Base-by-base conservation (phyloP, 257 asterid genomes). In the Plantago elongata region DNA sequence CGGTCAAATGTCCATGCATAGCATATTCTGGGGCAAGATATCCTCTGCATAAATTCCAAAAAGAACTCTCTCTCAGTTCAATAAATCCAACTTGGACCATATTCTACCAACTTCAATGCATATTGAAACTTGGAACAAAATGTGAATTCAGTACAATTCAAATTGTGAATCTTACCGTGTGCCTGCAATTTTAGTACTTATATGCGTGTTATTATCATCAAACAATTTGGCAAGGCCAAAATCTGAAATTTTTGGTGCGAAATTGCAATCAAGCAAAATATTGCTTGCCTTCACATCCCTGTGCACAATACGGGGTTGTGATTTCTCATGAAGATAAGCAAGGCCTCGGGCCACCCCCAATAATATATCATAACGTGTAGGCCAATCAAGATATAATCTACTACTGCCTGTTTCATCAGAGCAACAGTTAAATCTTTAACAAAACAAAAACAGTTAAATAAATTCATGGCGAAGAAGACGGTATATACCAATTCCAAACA, bases 181-280 rank as follows among this genome's bases (percentile, higher is more conserved):
- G 68, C 97, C 97, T 11, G 97, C 97, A 69, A 86, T 82, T 64
- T 80, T 83, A 62, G 97, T 84, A 75, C 93, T 84, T 67, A 89
- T 84, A 68, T 89, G 95, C 8, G 94, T 86, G 81, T 66, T 69
- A n/a, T 74, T 82, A 73, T 85, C 94, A 22, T 85, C 89, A 13
- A 78, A 85, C 27, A 85, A 71, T 67, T 82, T 85, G 63, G 94
- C 90, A 83, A 82, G 69, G 13, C 94, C 90, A 13, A 85, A 85
- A 69, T 85, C 94, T 12, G 89, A 85, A 52, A 85, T 82, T 69
- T 82, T 82, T 10, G 94, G 85, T n/a, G 67, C 67, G 51, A 85
- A 87, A 29, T 76, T 68, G 43, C 83, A 67, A 68, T 85, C 94
- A 10, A 85, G 89, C 22, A 85, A 74, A 72, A 85, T 82, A 74